Conservation (phyloP, 805 yeast genomes). For the Trichomonascus vanleenenianus region DNA sequence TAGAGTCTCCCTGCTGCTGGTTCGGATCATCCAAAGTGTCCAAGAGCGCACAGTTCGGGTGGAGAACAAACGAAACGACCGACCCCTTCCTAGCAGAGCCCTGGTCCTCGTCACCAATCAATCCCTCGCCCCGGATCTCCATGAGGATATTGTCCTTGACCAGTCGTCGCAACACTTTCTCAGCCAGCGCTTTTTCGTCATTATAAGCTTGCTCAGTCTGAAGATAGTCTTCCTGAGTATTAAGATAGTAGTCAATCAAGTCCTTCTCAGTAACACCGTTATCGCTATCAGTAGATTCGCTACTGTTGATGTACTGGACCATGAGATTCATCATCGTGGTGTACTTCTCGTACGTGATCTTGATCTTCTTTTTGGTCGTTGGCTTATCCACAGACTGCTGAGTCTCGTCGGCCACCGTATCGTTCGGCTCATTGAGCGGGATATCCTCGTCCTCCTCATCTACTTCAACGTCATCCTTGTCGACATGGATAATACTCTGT, state of each 20-base stretch:
- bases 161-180: constrained; percentile 73
- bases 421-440: constrained; percentile 18
- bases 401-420: constrained; percentile 6
- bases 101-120: constrained; percentile 28
- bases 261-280: constrained; percentile 62
- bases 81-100: constrained; percentile 18
- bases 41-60: constrained; percentile 24
- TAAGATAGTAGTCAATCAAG: constrained; percentile 74
- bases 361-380: constrained; percentile 31
- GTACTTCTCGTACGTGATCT: constrained; percentile 80
- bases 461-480: constrained; percentile 83
- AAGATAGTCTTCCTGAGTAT: constrained; percentile 62
- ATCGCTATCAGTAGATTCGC: constrained; percentile 39
- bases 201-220: constrained; percentile 62
- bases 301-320: constrained; percentile 56
- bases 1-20: too few relatives aligned
- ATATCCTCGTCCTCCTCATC: constrained; percentile 51
- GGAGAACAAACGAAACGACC: constrained; percentile 24
- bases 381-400: constrained; percentile 7
- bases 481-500: constrained; percentile 89
- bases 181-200: constrained; percentile 60
- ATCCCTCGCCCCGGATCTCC: constrained; percentile 46
- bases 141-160: constrained; percentile 79
- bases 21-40: not conserved
- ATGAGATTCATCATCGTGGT: constrained; percentile 74